These are phyloP conservation scores for Tolypocladium cylindrosporum DNA, from an alignment of 2,329 filamentous ascomycete genomes.

Conservation along the genomic window DNA sequence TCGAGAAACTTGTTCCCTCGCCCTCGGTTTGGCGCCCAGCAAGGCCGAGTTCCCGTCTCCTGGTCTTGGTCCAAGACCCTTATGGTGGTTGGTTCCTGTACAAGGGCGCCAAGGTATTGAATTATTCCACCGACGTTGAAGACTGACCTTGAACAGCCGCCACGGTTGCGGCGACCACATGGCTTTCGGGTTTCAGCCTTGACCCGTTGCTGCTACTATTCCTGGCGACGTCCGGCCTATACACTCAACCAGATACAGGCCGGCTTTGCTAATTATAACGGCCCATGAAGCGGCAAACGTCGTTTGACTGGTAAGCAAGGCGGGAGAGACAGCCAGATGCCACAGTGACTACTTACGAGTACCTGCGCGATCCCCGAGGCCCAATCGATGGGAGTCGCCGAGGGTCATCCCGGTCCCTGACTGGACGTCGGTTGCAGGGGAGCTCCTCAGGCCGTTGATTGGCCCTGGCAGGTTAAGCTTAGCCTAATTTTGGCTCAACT, in stretches of 20 bases:
- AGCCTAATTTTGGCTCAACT: conserved; percentile 19
- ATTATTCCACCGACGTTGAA: background rate
- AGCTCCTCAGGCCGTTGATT: conserved; percentile 22
- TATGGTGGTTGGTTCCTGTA: background rate
- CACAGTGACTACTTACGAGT: background rate
- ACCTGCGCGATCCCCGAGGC: background rate
- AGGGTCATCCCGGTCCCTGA: background rate
- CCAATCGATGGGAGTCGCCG: conserved; percentile 11
- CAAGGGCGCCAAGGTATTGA: background rate
- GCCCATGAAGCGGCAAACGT: background rate
- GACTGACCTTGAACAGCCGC: background rate
- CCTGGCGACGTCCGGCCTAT: background rate
- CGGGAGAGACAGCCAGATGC: background rate
- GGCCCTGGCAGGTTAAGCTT: conserved; percentile 17
- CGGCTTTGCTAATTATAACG: background rate
- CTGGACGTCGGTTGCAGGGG: conserved; percentile 16
- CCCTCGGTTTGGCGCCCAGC: background rate
- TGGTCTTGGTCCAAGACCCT: background rate
- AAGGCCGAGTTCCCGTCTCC: background rate
- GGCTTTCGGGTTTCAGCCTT: background rate
- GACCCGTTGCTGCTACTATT: background rate
- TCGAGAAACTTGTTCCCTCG: background rate
- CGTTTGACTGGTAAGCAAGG: background rate
- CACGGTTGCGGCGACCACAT: background rate
- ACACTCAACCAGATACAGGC: background rate